A percentile compares a stretch with the other conserved stretches of the same genome.
phyloP scores from a whole-genome alignment of 169 alveolate genomes.

The Amoebophrya sp. region DNA sequence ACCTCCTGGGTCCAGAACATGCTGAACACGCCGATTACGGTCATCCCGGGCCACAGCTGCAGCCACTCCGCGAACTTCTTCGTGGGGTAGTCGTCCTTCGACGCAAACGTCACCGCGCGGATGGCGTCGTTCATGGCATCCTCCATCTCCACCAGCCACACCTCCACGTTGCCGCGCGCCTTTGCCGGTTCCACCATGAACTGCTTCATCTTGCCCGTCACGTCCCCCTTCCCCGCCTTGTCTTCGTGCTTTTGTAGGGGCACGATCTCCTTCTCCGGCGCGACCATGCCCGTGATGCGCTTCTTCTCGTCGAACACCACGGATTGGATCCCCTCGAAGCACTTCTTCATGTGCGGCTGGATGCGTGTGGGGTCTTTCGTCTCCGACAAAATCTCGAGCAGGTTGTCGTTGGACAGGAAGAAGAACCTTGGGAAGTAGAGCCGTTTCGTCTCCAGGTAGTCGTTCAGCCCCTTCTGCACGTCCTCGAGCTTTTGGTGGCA shows the following conservation, averaged over 20 bases:
- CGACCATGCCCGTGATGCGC: conserved; percentile 57
- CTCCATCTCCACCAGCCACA: conserved; percentile 74
- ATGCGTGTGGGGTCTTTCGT: conserved; percentile 80
- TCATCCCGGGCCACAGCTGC: conserved; percentile 78
- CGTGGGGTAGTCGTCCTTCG: conserved; percentile 53
- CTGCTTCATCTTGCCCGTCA: neutral
- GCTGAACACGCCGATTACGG: conserved; percentile 61
- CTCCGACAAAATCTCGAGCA: conserved; percentile 79
- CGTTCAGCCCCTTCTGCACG: conserved; percentile 82
- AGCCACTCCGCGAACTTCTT: conserved; percentile 71
- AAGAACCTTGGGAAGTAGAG: conserved; percentile 81
- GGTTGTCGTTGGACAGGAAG: conserved; percentile 75
- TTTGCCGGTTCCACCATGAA: conserved; percentile 36
- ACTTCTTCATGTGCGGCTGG: conserved; percentile 80
- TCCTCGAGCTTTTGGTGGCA: conserved; percentile 60
- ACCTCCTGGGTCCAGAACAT: conserved; percentile 71
- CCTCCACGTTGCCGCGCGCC: conserved; percentile 81
- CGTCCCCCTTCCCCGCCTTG: neutral
- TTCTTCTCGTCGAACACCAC: conserved; percentile 49
- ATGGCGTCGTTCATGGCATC: conserved; percentile 61
- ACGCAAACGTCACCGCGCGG: conserved; percentile 45
- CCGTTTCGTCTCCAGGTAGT: conserved; percentile 74
- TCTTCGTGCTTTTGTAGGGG: neutral
- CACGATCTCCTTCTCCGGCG: conserved; percentile 63
- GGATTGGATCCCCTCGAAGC: conserved; percentile 74